These are phyloP conservation scores for Backusella circina DNA, from an alignment of 192 early-diverging fungal species.

Conservation along the genomic window DNA sequence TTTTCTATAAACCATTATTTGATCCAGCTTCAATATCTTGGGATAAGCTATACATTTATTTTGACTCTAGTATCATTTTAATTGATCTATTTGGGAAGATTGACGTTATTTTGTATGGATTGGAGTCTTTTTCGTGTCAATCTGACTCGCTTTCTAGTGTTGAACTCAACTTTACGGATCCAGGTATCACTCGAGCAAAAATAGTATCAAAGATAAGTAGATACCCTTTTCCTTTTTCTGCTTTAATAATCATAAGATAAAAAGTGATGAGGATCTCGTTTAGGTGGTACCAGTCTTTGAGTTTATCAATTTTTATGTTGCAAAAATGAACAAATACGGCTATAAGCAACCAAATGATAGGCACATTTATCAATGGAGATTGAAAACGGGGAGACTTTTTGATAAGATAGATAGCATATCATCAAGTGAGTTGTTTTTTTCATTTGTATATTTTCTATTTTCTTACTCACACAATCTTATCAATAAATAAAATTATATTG, in stretches of 20 bases:
- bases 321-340: neutral
- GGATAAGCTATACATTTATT: neutral
- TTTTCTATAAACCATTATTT: too few relatives aligned
- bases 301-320: neutral
- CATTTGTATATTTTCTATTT: neutral
- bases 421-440: neutral
- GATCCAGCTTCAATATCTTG: too few relatives aligned
- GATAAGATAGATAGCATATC: slow-evolving; percentile 2
- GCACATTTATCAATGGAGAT: neutral
- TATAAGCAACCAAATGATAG: neutral
- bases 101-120: neutral
- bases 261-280: neutral
- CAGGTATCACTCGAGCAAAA: neutral
- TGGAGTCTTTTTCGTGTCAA: neutral
- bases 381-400: neutral
- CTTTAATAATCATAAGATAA: neutral
- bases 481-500: neutral
- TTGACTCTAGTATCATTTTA: neutral
- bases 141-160: neutral
- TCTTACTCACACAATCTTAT: neutral
- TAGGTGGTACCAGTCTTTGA: neutral
- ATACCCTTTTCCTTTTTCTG: neutral
- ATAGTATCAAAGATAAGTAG: neutral
- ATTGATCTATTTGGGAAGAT: neutral
- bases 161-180: neutral